phyloP scores from a whole-genome alignment of 164 flowering plant genomes.

The Echeveria elegans region DNA sequence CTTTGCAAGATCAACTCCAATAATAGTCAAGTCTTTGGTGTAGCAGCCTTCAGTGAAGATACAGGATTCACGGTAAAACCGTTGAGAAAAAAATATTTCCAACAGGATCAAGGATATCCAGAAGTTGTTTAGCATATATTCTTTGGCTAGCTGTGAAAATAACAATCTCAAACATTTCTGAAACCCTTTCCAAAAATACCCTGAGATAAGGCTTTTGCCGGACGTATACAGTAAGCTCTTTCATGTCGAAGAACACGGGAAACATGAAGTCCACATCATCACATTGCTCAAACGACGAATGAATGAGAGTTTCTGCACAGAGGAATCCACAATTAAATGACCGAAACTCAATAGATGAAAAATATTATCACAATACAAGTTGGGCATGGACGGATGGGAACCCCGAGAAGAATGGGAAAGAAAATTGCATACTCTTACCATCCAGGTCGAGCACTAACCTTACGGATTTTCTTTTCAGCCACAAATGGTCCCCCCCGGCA shows the following conservation, averaged over 20 bases:
- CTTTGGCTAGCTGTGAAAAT: slow-evolving; percentile 98
- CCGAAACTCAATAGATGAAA: too few species aligned
- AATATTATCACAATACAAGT: too few species aligned
- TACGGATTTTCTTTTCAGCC: slow-evolving; percentile 40
- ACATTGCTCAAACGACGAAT: slow-evolving; percentile 65
- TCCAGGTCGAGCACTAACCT: slow-evolving; percentile 98
- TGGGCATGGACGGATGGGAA: too few species aligned
- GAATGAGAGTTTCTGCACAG: slow-evolving; percentile 92
- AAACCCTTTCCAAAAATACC: slow-evolving; percentile 65
- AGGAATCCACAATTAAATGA: too few species aligned
- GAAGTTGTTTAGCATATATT: slow-evolving; percentile 75
- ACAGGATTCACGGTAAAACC: slow-evolving; percentile 93
- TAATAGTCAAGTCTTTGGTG: slow-evolving; percentile 80
- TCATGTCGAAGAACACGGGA: slow-evolving; percentile 66
- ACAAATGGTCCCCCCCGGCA: slow-evolving; percentile 25
- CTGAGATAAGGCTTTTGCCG: slow-evolving; percentile 69
- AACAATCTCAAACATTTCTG: slow-evolving; percentile 86
- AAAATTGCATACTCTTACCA: too few species aligned
- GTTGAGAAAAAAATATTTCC: slow-evolving; percentile 56
- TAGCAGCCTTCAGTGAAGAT: slow-evolving; percentile 73
- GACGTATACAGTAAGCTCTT: slow-evolving; percentile 86
- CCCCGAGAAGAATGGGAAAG: too few species aligned
- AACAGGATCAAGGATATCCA: slow-evolving; percentile 77
- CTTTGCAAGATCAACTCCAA: slow-evolving; percentile 93
- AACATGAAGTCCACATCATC: slow-evolving; percentile 90